Evolutionary conservation across 2,329 filamentous ascomycete species (phyloP).

Genomic region (Colletotrichum gloeosporioides): DNA sequence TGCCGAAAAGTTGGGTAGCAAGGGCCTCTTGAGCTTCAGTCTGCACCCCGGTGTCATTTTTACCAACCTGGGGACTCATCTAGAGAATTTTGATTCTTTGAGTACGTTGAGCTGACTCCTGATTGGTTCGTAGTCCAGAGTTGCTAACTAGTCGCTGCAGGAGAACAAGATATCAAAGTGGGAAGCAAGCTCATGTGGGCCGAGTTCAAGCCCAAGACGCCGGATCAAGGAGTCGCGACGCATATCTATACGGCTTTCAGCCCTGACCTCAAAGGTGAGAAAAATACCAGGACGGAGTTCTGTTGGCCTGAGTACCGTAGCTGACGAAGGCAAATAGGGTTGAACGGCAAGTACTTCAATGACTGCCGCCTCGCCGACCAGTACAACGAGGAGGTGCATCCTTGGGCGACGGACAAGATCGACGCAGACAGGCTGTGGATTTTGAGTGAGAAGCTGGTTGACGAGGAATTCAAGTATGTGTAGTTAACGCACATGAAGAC

Average conservation of each 20-base stretch:
- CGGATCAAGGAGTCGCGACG: constrained; percentile 34
- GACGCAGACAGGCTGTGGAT: constrained; percentile 39
- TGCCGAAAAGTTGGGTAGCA: constrained; percentile 33
- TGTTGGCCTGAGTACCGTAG: too few relatives aligned
- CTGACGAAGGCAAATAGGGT: not conserved
- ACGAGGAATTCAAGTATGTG: constrained; percentile 32
- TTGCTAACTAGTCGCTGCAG: not conserved
- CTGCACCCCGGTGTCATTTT: constrained; percentile 36
- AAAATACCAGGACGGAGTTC: not conserved
- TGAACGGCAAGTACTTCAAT: constrained; percentile 32
- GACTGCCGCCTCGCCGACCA: constrained; percentile 32
- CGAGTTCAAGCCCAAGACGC: constrained; percentile 24
- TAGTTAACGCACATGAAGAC: not conserved
- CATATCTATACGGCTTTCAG: constrained; percentile 38
- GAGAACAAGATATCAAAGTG: constrained; percentile 28
- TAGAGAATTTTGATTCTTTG: constrained; percentile 3
- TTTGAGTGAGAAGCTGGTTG: constrained; percentile 37
- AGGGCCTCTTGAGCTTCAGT: constrained; percentile 35
- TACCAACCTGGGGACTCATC: constrained; percentile 20
- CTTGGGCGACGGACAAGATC: constrained; percentile 28
- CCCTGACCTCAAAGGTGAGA: not conserved
- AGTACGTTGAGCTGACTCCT: not conserved
- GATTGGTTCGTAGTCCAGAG: too few relatives aligned
- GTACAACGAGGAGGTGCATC: constrained; percentile 27
- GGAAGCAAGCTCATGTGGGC: constrained; percentile 25